phyloP scores from a whole-genome alignment of 2,329 filamentous ascomycete genomes.

The Aspergillus flavus region DNA sequence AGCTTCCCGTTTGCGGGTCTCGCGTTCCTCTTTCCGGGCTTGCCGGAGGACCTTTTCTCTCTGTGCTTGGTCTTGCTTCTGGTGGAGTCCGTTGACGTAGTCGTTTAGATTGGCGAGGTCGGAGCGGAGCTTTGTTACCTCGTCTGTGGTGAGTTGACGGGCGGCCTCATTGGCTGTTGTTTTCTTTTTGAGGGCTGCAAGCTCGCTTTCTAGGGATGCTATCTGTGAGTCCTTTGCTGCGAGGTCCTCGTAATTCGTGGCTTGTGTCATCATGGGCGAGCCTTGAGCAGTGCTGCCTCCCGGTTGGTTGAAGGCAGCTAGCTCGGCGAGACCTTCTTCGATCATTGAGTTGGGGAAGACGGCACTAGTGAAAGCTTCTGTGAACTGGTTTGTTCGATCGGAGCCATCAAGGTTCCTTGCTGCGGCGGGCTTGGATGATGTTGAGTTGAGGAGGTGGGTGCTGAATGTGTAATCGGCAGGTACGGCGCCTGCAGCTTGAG shows the following conservation, averaged over 20 bases:
- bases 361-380: conserved; percentile 41
- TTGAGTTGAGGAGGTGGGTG: conserved; percentile 37
- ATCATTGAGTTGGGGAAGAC: conserved; percentile 42
- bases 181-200: conserved; percentile 43
- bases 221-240: conserved; percentile 30
- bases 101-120: conserved; percentile 39
- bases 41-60: conserved; percentile 36
- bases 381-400: conserved; percentile 31
- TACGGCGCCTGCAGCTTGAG: conserved; percentile 38
- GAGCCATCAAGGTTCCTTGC: background rate
- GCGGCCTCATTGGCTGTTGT: conserved; percentile 37
- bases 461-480: conserved; percentile 47
- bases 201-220: conserved; percentile 42
- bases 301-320: conserved; percentile 33
- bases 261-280: conserved; percentile 12
- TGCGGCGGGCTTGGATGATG: conserved; percentile 11
- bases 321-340: conserved; percentile 45
- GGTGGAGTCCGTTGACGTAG: conserved; percentile 42
- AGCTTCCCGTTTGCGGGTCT: conserved; percentile 42
- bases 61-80: conserved; percentile 39
- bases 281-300: conserved; percentile 24
- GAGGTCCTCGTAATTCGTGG: conserved; percentile 19
- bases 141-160: conserved; percentile 37
- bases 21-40: conserved; percentile 44
- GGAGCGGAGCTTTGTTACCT: conserved; percentile 41